Evolutionary conservation across 2,329 filamentous ascomycete species (phyloP), one percentile per base, ranked within the genome.

Genomic region (Diplodia sapinea): DNA sequence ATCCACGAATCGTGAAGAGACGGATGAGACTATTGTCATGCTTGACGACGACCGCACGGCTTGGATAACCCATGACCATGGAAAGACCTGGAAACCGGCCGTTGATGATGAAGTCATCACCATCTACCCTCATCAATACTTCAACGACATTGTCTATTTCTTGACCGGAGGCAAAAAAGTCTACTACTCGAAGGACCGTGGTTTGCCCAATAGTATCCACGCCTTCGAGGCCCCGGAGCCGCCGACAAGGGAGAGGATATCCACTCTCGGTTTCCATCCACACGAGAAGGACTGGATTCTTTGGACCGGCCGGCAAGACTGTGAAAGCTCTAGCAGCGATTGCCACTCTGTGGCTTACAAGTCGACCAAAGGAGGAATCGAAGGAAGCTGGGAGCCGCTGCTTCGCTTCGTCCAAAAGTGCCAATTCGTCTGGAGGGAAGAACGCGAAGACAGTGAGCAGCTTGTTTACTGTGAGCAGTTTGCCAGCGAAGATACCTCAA

Each of bases 231-330:
- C 90, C 2, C 91, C 90, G 1, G 83, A 86, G 51, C 85, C 86
- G 70, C 84, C 85, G n/a, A 85, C 84, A 79, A 78, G 73, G 20
- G 75, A 81, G 7, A 74, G 74, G 6, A 72, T 83, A 4, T 85
- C 87, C 20, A 84, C 93, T 51, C 78, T 92, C 72, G 83, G 85
- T 43, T 99, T 99, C 81, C 95, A 99, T 74, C 91, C 93, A 1
- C 88, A 90, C 72, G 87, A 91, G 73, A 91, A 90, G 76, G 91
- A 97, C 74, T 97, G 93, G 93, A 83, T 98, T 52, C 91, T 99
- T 69, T 98, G 94, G 93, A 88, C 91, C 59, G 94, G 94, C 49
- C 81, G 82, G 11, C 81, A 88, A 70, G 86, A 90, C 70, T 96
- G 92, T 75, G 86, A 88, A 52, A 26, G 54, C 9, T 83, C 82